Base-by-base conservation (phyloP, 352 stramenopile species). In the Globisporangium middletonii region DNA sequence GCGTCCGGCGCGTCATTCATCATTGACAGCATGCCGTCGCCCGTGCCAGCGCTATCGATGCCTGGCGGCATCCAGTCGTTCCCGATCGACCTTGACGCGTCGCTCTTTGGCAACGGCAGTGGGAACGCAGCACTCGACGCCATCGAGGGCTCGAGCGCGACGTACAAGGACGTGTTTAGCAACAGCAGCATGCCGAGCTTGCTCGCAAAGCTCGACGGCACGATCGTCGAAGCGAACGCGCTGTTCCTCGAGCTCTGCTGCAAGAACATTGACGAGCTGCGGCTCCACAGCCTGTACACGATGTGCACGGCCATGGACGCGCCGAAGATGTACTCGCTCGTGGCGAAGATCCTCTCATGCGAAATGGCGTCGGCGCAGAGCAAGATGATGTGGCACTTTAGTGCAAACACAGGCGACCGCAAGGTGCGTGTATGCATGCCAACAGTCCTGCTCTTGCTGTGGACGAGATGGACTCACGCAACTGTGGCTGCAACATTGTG, bases 371-470 rank as follows among this genome's bases (percentile, higher is more conserved):
- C 82, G 4, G 79, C 79, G 13, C 82, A 90, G 67, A 86, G 76
- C 71, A 92, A 90, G 65, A 92, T 92, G 82, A 75, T 86, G 75
- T 92, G 82, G 82, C 77, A 88, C 60, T 86, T 88, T 30, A 49
- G 30, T n/a, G 73, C 76, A 42, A 86, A 70, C 66, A 78, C 74
- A 23, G 73, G 78, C 52, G 78, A 89, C 55, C 75, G 82, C 56
- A 88, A 90, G 73, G 80, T 89, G 66, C 23, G 23, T 46, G 66
- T 51, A n/a, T 19, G n/a, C 53, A 15, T 57, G 0, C 47, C 26
- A 11, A 48, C 4, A 35, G 23, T 23, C 23, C 23, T 23, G 23
- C 23, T 23, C 23, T 23, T 23, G 23, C 23, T 59, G n/a, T 49
- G 30, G 30, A 52, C 30, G 30, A 35, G 30, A 35, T 46, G 41